Evolutionary conservation across 345 rosid genomes (phyloP).

Genomic region (Linum lewisii): DNA sequence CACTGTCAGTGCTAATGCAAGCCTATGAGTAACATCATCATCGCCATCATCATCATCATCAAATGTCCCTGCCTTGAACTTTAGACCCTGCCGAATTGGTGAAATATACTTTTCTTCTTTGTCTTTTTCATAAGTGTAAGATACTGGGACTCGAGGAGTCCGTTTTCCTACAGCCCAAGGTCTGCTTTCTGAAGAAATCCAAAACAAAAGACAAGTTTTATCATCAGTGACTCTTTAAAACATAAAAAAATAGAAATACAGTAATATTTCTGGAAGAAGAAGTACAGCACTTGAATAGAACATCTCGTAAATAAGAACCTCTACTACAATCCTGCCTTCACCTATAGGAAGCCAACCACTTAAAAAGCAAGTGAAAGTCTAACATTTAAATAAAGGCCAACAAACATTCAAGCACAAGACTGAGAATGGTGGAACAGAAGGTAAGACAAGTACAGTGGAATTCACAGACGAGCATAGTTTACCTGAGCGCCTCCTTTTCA

Average conservation of each 20-base stretch:
- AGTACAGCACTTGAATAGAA: background rate
- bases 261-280: background rate
- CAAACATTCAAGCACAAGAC: background rate
- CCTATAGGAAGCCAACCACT: background rate
- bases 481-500: constrained; percentile 68
- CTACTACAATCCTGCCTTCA: background rate
- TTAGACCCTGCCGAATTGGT: constrained; percentile 45
- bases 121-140: constrained; percentile 45
- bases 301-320: background rate
- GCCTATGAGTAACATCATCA: constrained; percentile 73
- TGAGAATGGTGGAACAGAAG: background rate
- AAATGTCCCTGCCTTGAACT: constrained; percentile 34
- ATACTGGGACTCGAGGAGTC: constrained; percentile 73
- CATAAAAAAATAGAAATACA: constrained; percentile 2
- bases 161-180: constrained; percentile 85
- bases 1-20: constrained; percentile 64
- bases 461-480: background rate
- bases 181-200: constrained; percentile 39
- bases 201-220: constrained; percentile 17
- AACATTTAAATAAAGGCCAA: background rate
- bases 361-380: background rate
- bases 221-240: background rate
- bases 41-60: constrained; percentile 55
- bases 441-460: background rate
- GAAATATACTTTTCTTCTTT: constrained; percentile 39